Conservation (phyloP, 306 rosid species). For the Herpetospermum pedunculosum region DNA sequence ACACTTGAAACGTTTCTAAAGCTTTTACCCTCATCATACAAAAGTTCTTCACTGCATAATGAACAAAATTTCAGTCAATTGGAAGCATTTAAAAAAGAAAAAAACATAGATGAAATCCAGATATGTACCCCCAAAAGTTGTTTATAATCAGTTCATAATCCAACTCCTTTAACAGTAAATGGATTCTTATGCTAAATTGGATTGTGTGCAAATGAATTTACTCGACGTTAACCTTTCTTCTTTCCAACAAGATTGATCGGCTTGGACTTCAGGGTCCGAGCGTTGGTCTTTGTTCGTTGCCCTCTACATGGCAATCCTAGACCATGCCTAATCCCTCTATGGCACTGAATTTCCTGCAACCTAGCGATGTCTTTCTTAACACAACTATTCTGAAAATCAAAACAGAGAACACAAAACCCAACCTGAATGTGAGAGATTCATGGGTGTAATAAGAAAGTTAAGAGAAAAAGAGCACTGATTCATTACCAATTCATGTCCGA, state of each 20-base stretch:
- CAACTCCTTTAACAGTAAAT: background rate
- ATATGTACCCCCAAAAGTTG: background rate
- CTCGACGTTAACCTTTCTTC: slow-evolving; percentile 2
- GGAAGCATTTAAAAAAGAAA: background rate
- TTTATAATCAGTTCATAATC: background rate
- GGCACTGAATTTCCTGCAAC: slow-evolving; percentile 39
- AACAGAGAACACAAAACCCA: no score
- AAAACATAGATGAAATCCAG: background rate
- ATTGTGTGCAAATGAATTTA: background rate
- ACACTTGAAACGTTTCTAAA: background rate
- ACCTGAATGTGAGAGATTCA: no score
- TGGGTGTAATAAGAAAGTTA: background rate
- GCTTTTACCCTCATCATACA: background rate
- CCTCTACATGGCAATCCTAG: slow-evolving; percentile 52
- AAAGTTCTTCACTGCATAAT: background rate
- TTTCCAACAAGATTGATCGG: slow-evolving; percentile 14
- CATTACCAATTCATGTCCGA: slow-evolving; percentile 10
- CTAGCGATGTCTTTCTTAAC: slow-evolving; percentile 37
- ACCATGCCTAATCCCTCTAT: slow-evolving; percentile 44
- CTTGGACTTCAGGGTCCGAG: slow-evolving; percentile 43
- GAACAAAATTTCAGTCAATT: background rate
- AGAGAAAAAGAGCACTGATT: background rate
- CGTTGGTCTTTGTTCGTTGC: slow-evolving; percentile 54
- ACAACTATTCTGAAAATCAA: slow-evolving; percentile 35
- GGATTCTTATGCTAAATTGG: background rate